Evolutionary conservation across 345 rosid genomes (phyloP).

Genomic region (Syzygium jambos): DNA sequence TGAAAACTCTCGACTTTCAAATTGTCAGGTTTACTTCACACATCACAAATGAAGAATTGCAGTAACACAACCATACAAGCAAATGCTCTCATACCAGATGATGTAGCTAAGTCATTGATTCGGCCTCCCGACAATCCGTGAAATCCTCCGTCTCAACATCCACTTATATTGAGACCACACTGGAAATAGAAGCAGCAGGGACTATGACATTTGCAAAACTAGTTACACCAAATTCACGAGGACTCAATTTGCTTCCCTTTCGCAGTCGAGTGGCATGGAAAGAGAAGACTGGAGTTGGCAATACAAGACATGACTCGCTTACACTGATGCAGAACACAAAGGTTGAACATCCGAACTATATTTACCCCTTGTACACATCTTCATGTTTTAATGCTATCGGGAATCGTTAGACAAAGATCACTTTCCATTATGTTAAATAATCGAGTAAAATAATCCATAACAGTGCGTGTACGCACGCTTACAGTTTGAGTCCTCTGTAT

Average conservation of each 20-base stretch:
- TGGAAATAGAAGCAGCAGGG: not conserved
- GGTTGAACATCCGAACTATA: no score
- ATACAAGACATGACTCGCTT: not conserved
- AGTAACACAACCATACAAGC: not conserved
- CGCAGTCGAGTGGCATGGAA: not conserved
- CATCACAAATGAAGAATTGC: no score
- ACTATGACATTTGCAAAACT: no score
- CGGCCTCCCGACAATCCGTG: not conserved
- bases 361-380: not conserved
- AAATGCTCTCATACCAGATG: not conserved
- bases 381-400: no score
- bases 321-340: no score
- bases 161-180: not conserved
- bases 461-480: not conserved
- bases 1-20: no score
- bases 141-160: not conserved
- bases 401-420: no score
- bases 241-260: not conserved
- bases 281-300: not conserved
- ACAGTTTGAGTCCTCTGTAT: slow-evolving; percentile 66
- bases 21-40: no score
- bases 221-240: not conserved
- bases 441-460: not conserved
- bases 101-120: not conserved
- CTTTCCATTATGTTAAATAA: no score